A percentile compares a stretch with the other conserved stretches of the same genome.
Conservation (phyloP, 208 protist genomes). For the Trypanosoma rangeli region DNA sequence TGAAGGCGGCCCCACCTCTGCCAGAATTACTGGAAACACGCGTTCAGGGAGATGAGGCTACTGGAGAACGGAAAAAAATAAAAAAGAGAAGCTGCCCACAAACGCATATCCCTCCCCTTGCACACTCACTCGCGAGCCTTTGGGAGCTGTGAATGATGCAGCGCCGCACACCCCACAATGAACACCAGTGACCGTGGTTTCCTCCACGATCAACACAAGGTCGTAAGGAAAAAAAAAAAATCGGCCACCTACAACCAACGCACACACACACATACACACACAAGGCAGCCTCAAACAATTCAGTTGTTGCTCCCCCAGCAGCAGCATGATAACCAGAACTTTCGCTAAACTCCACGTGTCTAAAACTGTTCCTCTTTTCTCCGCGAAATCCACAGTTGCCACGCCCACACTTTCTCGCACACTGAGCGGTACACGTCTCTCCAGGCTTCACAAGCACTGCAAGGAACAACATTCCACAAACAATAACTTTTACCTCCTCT, state of each 20-base stretch:
- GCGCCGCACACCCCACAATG: background rate
- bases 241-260: no score
- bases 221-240: no score
- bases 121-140: background rate
- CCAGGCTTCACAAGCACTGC: background rate
- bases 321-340: no score
- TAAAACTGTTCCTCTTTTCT: background rate
- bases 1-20: background rate
- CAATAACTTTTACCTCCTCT: background rate
- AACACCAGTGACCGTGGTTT: background rate
- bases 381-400: background rate
- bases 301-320: no score
- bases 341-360: no score
- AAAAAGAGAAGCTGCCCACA: background rate
- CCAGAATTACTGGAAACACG: background rate
- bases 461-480: background rate
- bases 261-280: no score
- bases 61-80: background rate
- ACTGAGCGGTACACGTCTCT: background rate
- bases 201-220: no score
- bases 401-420: background rate
- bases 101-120: background rate
- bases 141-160: background rate
- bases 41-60: background rate
- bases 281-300: no score